Conservation (phyloP, 2,329 filamentous ascomycete species). For the Cladosporium sp. region DNA sequence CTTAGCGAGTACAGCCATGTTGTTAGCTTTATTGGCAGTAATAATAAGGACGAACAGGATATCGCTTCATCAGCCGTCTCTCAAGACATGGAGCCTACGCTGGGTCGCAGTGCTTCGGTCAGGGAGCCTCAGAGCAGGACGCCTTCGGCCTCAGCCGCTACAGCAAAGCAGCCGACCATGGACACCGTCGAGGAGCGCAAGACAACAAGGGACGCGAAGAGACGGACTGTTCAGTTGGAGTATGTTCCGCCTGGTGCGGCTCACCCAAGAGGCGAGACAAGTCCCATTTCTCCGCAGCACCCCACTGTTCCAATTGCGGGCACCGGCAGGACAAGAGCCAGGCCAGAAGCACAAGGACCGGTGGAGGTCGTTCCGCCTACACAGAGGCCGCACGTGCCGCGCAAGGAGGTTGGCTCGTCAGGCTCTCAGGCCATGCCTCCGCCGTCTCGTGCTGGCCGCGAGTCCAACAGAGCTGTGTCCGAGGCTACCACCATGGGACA, state of each 20-base stretch:
- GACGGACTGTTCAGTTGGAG: constrained; percentile 93
- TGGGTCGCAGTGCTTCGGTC: constrained; percentile 88
- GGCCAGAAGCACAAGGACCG: constrained; percentile 53
- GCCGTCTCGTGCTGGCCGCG: constrained; percentile 35
- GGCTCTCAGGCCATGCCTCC: constrained; percentile 31
- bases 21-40: constrained; percentile 95
- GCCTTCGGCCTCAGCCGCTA: constrained; percentile 19
- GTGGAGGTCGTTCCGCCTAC: constrained; percentile 37
- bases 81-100: constrained; percentile 47
- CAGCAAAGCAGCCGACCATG: constrained; percentile 1
- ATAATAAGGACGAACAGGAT: constrained; percentile 80
- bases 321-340: constrained; percentile 46
- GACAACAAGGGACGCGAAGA: constrained; percentile 73
- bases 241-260: constrained; percentile 90
- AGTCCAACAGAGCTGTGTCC: constrained; percentile 49
- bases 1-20: constrained; percentile 95
- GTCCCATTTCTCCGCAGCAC: constrained; percentile 31
- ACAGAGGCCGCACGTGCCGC: constrained; percentile 14
- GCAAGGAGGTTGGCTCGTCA: constrained; percentile 22
- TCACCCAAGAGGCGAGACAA: constrained; percentile 66
- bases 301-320: constrained; percentile 30
- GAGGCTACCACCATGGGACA: constrained; percentile 36
- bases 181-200: constrained; percentile 23
- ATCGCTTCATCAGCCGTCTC: constrained; percentile 72
- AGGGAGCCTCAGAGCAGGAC: constrained; percentile 66